Base-by-base conservation (phyloP, 345 rosid genomes). In the Gossypium australe region DNA sequence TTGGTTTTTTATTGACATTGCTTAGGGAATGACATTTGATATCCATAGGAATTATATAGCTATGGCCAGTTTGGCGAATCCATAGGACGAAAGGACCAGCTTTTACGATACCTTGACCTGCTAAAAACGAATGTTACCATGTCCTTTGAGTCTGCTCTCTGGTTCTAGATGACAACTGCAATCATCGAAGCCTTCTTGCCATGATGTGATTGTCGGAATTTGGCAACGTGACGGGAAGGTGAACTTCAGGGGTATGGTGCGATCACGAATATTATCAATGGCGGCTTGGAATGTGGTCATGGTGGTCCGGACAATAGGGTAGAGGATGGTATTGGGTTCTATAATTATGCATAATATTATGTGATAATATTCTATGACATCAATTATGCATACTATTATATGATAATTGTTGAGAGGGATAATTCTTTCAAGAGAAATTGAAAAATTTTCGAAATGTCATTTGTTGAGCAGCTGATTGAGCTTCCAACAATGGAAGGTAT, bases 101-200 rank as follows among this genome's bases (percentile, higher is more conserved):
- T 91, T 49, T 74, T 89, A 7, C 83, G 81, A 73, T 85, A 88
- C 75, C 94, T 89, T 5, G 89, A 87, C 72, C 80, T 84, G 1
- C 84, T 91, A 0, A 76, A 83, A 9, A 83, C 83, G 0, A 73
- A 84, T 67, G 66, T 85, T 57, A 76, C 78, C 12, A 74, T 81
- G 4, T 84, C 97, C 43, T 90, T 89, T 82, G 83, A 90, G 80
- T 79, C 93, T 62, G 93, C 90, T 11, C 52, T 89, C 5, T 90
- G 89, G 92, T 87, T 83, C 75, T 88, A 92, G 94, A 88, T 84
- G 94, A 86, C 90, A 38, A 0, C 65, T 83, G n/a, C 89, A 82
- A 18, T 13, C 78, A 10, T 83, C 84, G 1, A 88, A 85, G 51
- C 92, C 92, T 1, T 85, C 92, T 2, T 85, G 92, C 84, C 94